Base-by-base conservation (phyloP, 73 alveolate genomes). In the Blepharisma japonicum region DNA sequence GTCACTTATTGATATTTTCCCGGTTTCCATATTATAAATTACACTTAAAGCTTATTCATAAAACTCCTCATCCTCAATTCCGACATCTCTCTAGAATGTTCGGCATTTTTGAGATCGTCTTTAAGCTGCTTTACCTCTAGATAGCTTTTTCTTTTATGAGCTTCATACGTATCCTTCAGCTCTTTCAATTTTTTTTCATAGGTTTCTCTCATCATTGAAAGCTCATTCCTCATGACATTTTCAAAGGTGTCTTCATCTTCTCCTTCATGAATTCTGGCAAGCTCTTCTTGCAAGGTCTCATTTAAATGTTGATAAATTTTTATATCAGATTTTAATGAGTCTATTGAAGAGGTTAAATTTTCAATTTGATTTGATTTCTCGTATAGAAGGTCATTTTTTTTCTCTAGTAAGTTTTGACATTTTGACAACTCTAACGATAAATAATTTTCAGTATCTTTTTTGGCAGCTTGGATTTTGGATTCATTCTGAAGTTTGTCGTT, bases 221-320 rank as follows among this genome's bases (percentile, higher is more conserved):
- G 66, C 21, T 51, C 66, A 51, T 51, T 51, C 21, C 66, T 51
- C 66, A 51, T 51, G 21, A 51, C 66, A 51, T 51, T 51, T 18
- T 51, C 66, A 18, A 51, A 51, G 66, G 66, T 51, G 21, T 51
- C 66, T 51, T 51, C 66, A 4, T 51, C 66, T 14, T 14, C n/a
- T 11, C 27, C 66, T 51, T 11, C n/a, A 51, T 51, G n/a, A 0
- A 18, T 18, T 18, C 21, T 51, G n/a, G 66, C 4, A 3, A 51
- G 66, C 4, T 51, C 66, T 14, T 51, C 66, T 51, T 51, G 66
- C 3, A 32, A 51, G 21, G 66, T 51, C 66, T 51, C 21, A 14
- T 18, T 51, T 3, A 51, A 11, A 51, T 51, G 27, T 3, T 18
- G 66, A 11, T 11, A 18, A 18, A 51, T 18, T 51, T 51, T 11